These are phyloP conservation scores for Tetratostichococcus sp. DNA, from an alignment of 139 green algal species.

Conservation along the genomic window DNA sequence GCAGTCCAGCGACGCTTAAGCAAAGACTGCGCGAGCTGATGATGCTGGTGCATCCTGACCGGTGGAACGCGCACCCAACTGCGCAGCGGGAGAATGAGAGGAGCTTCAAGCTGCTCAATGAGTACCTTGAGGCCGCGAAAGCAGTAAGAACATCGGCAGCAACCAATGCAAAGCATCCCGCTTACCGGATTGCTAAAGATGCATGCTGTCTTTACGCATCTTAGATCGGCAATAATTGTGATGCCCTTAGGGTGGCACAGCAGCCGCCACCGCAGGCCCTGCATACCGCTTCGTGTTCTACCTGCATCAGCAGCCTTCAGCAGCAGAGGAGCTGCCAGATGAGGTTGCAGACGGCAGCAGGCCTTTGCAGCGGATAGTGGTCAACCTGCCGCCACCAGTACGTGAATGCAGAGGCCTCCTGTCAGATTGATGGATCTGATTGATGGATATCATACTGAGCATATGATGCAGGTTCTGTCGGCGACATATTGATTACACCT, in stretches of 20 bases:
- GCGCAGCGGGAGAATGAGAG: not conserved
- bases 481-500: no score
- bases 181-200: no score
- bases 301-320: not conserved
- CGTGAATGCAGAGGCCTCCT: no score
- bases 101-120: not conserved
- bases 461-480: no score
- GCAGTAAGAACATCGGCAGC: not conserved
- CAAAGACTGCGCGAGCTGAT: not conserved
- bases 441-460: no score
- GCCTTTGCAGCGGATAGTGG: not conserved
- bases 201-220: no score
- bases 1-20: not conserved
- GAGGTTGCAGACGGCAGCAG: not conserved
- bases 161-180: no score
- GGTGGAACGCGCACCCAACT: not conserved
- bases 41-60: not conserved
- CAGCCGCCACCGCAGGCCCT: not conserved
- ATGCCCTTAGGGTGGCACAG: not conserved
- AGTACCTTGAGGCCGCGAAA: not conserved
- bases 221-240: no score
- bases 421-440: no score
- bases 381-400: not conserved
- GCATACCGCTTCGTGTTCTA: conserved; percentile 2
- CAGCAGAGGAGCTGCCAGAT: not conserved